Base-by-base conservation (phyloP, 371 early-diverging fungal species). In the Mucor irregularis region DNA sequence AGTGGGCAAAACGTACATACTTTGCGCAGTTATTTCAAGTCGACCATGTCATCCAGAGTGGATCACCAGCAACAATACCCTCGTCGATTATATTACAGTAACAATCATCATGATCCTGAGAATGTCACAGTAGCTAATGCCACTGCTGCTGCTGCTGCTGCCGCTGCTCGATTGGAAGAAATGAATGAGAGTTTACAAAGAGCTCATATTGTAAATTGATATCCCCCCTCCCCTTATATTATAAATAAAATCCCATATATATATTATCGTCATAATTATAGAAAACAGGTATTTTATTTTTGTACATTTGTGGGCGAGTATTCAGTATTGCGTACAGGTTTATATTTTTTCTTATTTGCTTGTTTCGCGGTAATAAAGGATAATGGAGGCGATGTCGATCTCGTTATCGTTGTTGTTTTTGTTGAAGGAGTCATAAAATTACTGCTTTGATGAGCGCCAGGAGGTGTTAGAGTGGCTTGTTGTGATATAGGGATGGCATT, bases 1-100 rank as follows among this genome's bases (percentile, higher is more conserved):
- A 80, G 82, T 44, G 85, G 83, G 3, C 65, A 74, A 42, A 82
- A 82, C n/a, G 81, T 85, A 24, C 68, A 73, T 45, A 80, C 82
- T 8, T 44, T 82, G 26, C 58, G 82, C 35, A 53, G 49, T 2
- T 78, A 73, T 53, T 69, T 85, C 14, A 74, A 71, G 44, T 53
- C 61, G 75, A 81, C 98, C 19, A 21, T 42, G n/a, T 25, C 42
- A 42, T 21, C 24, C 42, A 10, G 42, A 25, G 13, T 24, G 42
- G 24, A 25, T 66, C n/a, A n/a, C n/a, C n/a, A n/a, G n/a, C n/a
- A 42, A 7, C 35, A 34, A 4, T 24, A 92, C 91, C 84, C 95
- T 95, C 83, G 88, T 99, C 65, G 24, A 22, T 22, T 42, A 42
- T 42, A 42, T 10, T 42, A 42, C 13, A 19, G 24, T 42, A 42